Percentiles rank a stretch among this genome's conserved stretches.
Evolutionary conservation across 495 filamentous ascomycete species (phyloP).

Genomic region (Cercophora sp.): DNA sequence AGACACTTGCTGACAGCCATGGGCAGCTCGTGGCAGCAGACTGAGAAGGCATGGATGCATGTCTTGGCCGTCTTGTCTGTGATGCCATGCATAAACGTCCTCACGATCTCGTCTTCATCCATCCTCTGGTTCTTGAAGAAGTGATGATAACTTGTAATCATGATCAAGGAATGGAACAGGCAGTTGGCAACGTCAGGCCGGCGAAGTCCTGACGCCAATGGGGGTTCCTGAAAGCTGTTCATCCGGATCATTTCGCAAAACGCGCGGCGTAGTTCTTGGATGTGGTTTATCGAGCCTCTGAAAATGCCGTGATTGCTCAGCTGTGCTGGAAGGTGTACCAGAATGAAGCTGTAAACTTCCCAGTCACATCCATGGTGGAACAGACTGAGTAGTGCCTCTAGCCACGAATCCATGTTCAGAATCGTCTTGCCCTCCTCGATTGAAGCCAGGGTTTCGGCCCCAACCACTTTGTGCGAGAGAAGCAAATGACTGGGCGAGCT

Average conservation of each 20-base stretch:
- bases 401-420: slow-evolving; percentile 68
- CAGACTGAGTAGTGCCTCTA: slow-evolving; percentile 68
- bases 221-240: slow-evolving; percentile 71
- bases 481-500: slow-evolving; percentile 42
- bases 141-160: slow-evolving; percentile 82
- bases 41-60: slow-evolving; percentile 89
- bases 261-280: slow-evolving; percentile 70
- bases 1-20: slow-evolving; percentile 75
- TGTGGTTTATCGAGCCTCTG: slow-evolving; percentile 60
- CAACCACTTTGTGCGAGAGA: slow-evolving; percentile 20
- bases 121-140: slow-evolving; percentile 77
- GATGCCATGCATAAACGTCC: slow-evolving; percentile 76
- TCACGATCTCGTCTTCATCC: slow-evolving; percentile 85
- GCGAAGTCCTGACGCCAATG: slow-evolving; percentile 67
- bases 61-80: slow-evolving; percentile 80
- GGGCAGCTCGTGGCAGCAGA: slow-evolving; percentile 92
- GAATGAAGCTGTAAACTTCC: slow-evolving; percentile 89
- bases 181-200: slow-evolving; percentile 85
- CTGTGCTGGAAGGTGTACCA: slow-evolving; percentile 83
- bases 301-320: slow-evolving; percentile 89
- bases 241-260: slow-evolving; percentile 78
- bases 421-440: slow-evolving; percentile 26
- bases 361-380: slow-evolving; percentile 78
- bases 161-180: slow-evolving; percentile 76
- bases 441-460: slow-evolving; percentile 10